Evolutionary conservation across 2,329 filamentous ascomycete species (phyloP).

Genomic region (Pseudogymnoascus sp.): DNA sequence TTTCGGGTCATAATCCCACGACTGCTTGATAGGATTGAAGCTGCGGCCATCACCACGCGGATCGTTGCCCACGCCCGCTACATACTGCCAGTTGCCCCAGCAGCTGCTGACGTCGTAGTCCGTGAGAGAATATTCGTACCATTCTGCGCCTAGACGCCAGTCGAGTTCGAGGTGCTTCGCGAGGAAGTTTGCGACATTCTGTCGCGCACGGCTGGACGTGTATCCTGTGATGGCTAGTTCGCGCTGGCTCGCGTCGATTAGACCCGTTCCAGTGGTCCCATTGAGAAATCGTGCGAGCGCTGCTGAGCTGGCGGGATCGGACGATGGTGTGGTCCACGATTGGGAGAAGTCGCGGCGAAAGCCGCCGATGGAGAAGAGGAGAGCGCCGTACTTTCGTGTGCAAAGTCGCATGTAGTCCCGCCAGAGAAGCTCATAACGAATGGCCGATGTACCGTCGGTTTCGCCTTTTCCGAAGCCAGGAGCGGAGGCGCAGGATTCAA

Average conservation of each 20-base stretch:
- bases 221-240: constrained; percentile 70
- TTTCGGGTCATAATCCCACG: constrained; percentile 64
- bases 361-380: constrained; percentile 57
- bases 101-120: constrained; percentile 73
- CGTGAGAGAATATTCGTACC: constrained; percentile 67
- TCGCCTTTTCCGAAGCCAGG: constrained; percentile 58
- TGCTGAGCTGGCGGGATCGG: constrained; percentile 36
- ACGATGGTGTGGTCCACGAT: constrained; percentile 33
- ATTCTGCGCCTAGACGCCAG: constrained; percentile 74
- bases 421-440: constrained; percentile 70
- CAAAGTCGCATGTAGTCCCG: constrained; percentile 75
- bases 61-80: constrained; percentile 72
- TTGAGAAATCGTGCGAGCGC: constrained; percentile 52
- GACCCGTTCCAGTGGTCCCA: constrained; percentile 64
- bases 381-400: constrained; percentile 57
- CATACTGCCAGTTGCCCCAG: constrained; percentile 80
- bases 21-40: constrained; percentile 78
- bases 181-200: constrained; percentile 69
- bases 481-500: constrained; percentile 10
- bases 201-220: constrained; percentile 66
- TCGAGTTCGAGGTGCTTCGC: constrained; percentile 66
- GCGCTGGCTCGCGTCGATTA: constrained; percentile 70
- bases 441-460: constrained; percentile 59
- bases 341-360: constrained; percentile 43
- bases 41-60: constrained; percentile 62